Evolutionary conservation across 805 yeast genomes (phyloP), one percentile per base, ranked within the genome.

Genomic region (Candida fluviatilis): DNA sequence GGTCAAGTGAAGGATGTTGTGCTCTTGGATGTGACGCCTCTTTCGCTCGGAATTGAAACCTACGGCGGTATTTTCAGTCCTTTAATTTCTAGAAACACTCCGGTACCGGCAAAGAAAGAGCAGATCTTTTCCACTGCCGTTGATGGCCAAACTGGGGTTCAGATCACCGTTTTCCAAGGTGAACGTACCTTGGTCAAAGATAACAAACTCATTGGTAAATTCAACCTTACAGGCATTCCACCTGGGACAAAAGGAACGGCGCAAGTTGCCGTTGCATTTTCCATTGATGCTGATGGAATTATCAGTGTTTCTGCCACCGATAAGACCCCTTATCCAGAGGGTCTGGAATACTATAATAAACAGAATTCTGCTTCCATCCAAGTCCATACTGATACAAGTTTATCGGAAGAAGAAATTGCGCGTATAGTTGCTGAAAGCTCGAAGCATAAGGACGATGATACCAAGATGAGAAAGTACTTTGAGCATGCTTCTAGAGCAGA

Each of bases 41-140:
- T 84, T 57, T 82, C 93, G 13, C 60, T 84, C 36, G 95, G 95
- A 41, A 84, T 84, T 50, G 95, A 84, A 58, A 84, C 91, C 1
- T 84, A 82, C 51, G 93, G 95, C 31, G 93, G 93, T 38, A 79
- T 84, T 14, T 84, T 83, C 69, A 78, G 88, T 37, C 88, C 89
- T 27, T 68, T 84, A 52, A 83, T 84, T 40, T 82, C 88, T 35
- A 71, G 93, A 57, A 84, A 84, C 60, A 73, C 89, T 10, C 79
- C 87, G 1, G 83, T 84, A 6, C 95, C 95, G 8, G 78, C 80
- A 18, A 83, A 79, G 55, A 81, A 77, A 53, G 82, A 85, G 16
- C 89, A 82, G 55, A 65, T 77, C 4, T 84, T 82, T 58, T 82
- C 89, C 12, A 84, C 95, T 2, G 90, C 88, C 32, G 88, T 85